Evolutionary conservation across 2,329 filamentous ascomycete species (phyloP).

Genomic region (Massarina eburnea): DNA sequence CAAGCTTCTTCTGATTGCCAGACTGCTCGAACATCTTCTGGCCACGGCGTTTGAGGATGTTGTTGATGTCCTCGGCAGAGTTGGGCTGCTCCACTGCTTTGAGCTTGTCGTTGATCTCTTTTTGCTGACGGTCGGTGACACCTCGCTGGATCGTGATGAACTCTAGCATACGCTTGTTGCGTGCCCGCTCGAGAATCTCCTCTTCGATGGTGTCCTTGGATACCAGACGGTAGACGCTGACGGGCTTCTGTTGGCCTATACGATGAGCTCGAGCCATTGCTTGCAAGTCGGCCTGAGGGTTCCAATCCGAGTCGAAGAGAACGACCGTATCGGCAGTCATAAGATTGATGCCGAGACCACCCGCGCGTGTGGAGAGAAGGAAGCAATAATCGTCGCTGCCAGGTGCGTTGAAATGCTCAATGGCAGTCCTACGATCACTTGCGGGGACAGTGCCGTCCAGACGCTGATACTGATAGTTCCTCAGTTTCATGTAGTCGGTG

Average conservation of each 20-base stretch:
- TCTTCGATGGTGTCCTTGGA: conserved; percentile 99
- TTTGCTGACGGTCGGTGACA: conserved; percentile 89
- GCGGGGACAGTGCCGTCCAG: conserved; percentile 94
- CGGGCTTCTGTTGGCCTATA: conserved; percentile 93
- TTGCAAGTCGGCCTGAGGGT: conserved; percentile 95
- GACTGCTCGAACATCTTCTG: conserved; percentile 99
- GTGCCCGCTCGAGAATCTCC: conserved; percentile 91
- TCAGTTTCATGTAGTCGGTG: conserved; percentile 87
- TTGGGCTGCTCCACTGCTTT: conserved; percentile 75
- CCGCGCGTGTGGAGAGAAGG: conserved; percentile 88
- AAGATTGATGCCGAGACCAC: conserved; percentile 96
- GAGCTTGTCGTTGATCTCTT: conserved; percentile 72
- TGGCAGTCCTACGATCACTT: conserved; percentile 83
- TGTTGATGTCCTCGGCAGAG: conserved; percentile 91
- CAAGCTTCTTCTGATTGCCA: conserved; percentile 92
- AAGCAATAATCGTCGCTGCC: conserved; percentile 97
- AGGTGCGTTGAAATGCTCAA: conserved; percentile 98
- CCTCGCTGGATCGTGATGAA: conserved; percentile 97
- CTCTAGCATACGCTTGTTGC: conserved; percentile 96
- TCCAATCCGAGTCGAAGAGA: conserved; percentile 98
- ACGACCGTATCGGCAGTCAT: conserved; percentile 99
- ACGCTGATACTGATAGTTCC: conserved; percentile 93
- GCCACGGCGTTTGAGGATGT: conserved; percentile 95
- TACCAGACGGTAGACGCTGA: conserved; percentile 93
- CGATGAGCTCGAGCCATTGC: conserved; percentile 98